These are phyloP conservation scores for Xylaria sp. DNA, from an alignment of 495 filamentous ascomycete genomes.

Conservation along the genomic window DNA sequence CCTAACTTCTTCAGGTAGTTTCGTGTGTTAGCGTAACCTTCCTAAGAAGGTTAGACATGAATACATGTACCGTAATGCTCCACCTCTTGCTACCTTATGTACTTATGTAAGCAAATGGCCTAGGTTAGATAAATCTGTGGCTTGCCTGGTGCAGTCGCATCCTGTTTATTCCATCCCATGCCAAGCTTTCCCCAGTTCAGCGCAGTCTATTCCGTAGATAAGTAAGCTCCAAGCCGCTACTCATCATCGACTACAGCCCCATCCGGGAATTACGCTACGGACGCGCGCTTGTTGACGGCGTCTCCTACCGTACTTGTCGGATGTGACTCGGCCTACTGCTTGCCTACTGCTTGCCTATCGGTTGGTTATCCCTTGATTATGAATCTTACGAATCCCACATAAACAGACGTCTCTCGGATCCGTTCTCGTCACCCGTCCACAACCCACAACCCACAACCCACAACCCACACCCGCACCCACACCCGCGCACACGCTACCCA, in stretches of 20 bases:
- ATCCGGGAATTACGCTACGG: constrained; percentile 21
- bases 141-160: neutral
- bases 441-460: too few relatives aligned
- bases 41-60: neutral
- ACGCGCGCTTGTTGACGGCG: constrained; percentile 12
- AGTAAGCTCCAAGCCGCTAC: neutral
- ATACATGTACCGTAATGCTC: neutral
- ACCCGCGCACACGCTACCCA: too few relatives aligned
- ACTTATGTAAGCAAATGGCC: neutral
- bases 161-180: neutral
- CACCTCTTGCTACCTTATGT: neutral
- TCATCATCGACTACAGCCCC: constrained; percentile 17
- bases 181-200: neutral
- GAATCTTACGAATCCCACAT: neutral
- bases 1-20: neutral
- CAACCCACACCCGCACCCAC: too few relatives aligned
- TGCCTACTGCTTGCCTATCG: neutral
- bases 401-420: neutral
- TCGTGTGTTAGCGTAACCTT: neutral
- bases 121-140: neutral
- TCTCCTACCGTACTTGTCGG: neutral
- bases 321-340: neutral
- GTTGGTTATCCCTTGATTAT: neutral
- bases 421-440: neutral
- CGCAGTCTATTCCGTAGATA: neutral